Evolutionary conservation across 139 green algal species (phyloP).

Genomic region (Monoraphidium neglectum): DNA sequence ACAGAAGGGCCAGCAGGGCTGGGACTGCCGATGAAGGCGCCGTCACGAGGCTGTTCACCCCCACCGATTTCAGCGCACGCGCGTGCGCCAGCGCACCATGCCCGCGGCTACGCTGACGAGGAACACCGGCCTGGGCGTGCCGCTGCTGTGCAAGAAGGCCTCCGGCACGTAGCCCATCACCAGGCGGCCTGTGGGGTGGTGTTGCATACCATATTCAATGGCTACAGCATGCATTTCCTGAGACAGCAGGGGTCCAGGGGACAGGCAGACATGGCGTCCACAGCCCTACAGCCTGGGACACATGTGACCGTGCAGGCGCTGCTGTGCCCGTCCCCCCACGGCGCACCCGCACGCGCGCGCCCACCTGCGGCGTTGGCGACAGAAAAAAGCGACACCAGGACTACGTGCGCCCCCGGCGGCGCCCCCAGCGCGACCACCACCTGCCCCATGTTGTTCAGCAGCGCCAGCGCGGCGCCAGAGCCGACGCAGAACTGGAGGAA

Average conservation of each 20-base stretch:
- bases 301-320: too few species aligned
- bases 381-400: conserved; percentile 79
- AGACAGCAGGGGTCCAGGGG: too few species aligned
- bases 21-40: not conserved
- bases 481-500: conserved; percentile 53
- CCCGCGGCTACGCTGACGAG: conserved; percentile 28
- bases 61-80: too few species aligned
- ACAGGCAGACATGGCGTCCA: too few species aligned
- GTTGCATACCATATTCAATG: too few species aligned
- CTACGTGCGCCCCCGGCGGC: conserved; percentile 39
- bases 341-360: too few species aligned
- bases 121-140: conserved; percentile 54
- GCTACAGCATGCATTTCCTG: too few species aligned
- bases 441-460: conserved; percentile 82
- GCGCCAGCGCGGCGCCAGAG: conserved; percentile 62
- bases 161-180: conserved; percentile 58
- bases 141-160: conserved; percentile 39
- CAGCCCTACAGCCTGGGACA: too few species aligned
- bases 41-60: not conserved
- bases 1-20: too few species aligned
- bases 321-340: too few species aligned
- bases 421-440: conserved; percentile 59
- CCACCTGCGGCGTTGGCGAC: conserved; percentile 68
- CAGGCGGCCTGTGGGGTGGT: conserved; percentile 55
- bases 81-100: not conserved